Base-by-base conservation (phyloP, 495 filamentous ascomycete species). In the Penicillium flavigenum region DNA sequence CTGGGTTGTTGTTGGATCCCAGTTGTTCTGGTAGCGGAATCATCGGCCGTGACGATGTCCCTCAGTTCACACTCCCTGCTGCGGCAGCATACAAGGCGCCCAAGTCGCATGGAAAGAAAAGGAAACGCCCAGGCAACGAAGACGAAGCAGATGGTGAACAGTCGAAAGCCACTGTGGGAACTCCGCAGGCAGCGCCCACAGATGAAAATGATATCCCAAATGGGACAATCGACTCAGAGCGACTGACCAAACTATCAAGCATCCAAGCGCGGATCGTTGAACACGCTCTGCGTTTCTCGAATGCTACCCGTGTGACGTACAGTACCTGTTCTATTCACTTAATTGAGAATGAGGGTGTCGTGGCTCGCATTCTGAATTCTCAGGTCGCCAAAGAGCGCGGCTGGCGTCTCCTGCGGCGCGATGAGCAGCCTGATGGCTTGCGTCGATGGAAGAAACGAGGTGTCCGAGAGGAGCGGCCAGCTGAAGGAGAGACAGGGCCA, bases 21-120 rank as follows among this genome's bases (percentile, higher is more conserved):
- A 93, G 88, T 62, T 98, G 94, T 63, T 96, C 91, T 1, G 94
- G 94, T 1, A 96, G 90, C 66, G 94, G 94, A 0, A 98, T 98
- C 24, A 85, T 96, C 9, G 90, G 91, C 5, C 82, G 94, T 11
- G 88, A 96, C 39, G 90, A 92, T 52, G 77, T 83, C 49, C 84
- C 88, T 0, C 76, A 80, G 38, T 66, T 91, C 11, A 75, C 70
- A 34, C 69, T 81, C 2, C 84, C 83, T 0, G 62, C 55, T 6
- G 17, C 60, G 5, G 54, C 47, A 38, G 54, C 45, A 39, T 57
- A 63, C 42, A 58, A 62, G 14, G 52, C 60, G 27, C 58, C 53
- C 19, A 63, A 63, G 62, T 60, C 58, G 42, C 51, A 75, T 68
- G 54, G 71, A 48, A 80, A 78, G 62, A 83, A 83, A 56, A 69